Conservation (phyloP, 371 early-diverging fungal genomes). For the Mucor saturninus region DNA sequence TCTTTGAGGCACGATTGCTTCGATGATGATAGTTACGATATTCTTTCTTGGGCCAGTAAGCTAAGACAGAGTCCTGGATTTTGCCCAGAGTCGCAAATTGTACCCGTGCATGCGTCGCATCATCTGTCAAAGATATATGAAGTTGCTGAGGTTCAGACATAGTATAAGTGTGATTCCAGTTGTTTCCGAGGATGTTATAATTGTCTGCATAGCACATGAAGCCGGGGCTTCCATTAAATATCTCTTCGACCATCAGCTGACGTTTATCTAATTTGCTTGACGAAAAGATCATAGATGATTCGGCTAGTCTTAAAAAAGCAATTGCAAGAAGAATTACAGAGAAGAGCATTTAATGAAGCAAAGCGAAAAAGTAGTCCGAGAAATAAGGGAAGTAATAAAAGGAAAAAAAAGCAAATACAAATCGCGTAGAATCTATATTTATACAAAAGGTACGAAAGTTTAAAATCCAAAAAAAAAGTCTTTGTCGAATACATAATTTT, state of each 20-base stretch:
- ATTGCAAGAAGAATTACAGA: background rate
- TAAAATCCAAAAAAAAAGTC: too few relatives aligned
- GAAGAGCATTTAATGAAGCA: background rate
- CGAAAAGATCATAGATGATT: background rate
- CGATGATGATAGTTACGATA: background rate
- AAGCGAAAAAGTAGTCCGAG: background rate
- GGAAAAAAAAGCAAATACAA: background rate
- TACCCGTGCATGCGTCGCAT: constrained; percentile 40
- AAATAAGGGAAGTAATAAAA: background rate
- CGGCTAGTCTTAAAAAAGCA: background rate
- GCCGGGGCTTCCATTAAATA: constrained; percentile 23
- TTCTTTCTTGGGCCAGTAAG: constrained; percentile 46
- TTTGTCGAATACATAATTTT: background rate
- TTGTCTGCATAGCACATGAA: constrained; percentile 25
- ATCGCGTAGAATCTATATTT: background rate
- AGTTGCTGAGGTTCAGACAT: constrained; percentile 49
- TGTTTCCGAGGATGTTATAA: constrained; percentile 18
- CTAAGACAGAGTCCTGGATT: constrained; percentile 27
- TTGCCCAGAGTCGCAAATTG: constrained; percentile 43
- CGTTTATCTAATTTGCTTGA: background rate
- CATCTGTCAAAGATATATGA: constrained; percentile 38
- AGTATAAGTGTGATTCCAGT: constrained; percentile 32
- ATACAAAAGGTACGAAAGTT: background rate
- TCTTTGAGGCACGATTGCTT: too few relatives aligned
- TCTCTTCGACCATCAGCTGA: background rate